Percentiles rank a stretch among this genome's conserved stretches.
These are phyloP conservation scores for Colletotrichum graminicola DNA, from an alignment of 2,329 filamentous ascomycete genomes.

Conservation along the genomic window DNA sequence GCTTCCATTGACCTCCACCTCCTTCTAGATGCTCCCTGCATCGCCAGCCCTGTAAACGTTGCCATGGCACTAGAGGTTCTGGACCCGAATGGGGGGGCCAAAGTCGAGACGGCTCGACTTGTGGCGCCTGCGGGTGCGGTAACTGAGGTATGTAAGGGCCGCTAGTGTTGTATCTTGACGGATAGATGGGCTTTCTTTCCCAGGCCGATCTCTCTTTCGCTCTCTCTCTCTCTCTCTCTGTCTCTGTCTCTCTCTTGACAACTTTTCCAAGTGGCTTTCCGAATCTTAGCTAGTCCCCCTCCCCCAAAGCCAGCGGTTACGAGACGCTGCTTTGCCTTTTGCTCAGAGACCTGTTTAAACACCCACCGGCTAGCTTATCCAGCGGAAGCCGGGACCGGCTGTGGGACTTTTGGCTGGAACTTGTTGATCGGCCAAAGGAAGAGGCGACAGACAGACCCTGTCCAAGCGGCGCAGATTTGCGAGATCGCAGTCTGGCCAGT, in stretches of 20 bases:
- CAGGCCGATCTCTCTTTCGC: not conserved
- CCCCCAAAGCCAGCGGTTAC: not conserved
- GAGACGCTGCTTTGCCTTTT: constrained; percentile 3
- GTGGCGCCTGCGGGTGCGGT: constrained; percentile 34
- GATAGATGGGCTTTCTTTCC: constrained; percentile 3
- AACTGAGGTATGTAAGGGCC: constrained; percentile 18
- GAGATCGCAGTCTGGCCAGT: constrained; percentile 35
- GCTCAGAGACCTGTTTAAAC: not conserved
- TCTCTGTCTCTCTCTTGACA: constrained; percentile 8
- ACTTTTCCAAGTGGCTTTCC: not conserved
- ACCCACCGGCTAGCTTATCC: not conserved
- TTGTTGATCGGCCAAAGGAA: constrained; percentile 17
- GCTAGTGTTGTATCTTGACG: not conserved
- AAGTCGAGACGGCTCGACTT: constrained; percentile 7
- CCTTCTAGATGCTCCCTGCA: not conserved
- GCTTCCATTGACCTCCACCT: constrained; percentile 4
- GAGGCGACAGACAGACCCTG: not conserved
- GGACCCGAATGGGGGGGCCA: constrained; percentile 18
- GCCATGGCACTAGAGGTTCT: constrained; percentile 32
- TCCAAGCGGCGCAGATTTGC: constrained; percentile 35
- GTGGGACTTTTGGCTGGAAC: constrained; percentile 26
- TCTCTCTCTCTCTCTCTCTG: constrained; percentile 11
- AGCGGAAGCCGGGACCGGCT: constrained; percentile 25
- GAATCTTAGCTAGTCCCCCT: not conserved
- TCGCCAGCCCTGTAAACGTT: constrained; percentile 33